Evolutionary conservation across 2,329 filamentous ascomycete species (phyloP).

Genomic region (Diplodia intermedia): DNA sequence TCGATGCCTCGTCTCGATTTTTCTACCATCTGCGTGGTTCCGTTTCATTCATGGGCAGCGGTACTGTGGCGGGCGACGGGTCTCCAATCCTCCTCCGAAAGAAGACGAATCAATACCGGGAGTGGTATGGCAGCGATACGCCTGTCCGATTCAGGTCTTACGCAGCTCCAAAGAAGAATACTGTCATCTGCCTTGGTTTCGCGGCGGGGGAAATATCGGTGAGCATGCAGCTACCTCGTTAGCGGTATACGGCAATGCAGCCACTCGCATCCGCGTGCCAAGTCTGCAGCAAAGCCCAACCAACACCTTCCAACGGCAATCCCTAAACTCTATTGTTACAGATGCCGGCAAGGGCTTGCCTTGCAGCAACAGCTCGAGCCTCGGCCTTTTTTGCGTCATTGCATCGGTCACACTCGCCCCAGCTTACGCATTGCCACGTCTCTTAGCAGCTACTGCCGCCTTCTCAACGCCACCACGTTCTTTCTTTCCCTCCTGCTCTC

Average conservation of each 20-base stretch:
- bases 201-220: constrained; percentile 26
- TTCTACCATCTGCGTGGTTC: background rate
- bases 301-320: background rate
- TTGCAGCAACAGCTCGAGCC: constrained; percentile 4
- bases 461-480: constrained; percentile 1
- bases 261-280: constrained; percentile 10
- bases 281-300: constrained; percentile 20
- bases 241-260: constrained; percentile 22
- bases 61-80: background rate
- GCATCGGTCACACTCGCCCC: constrained; percentile 19
- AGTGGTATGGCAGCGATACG: background rate
- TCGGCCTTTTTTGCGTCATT: constrained; percentile 21
- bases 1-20: background rate
- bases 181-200: constrained; percentile 9
- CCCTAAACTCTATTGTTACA: constrained; percentile 23
- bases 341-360: constrained; percentile 2
- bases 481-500: background rate
- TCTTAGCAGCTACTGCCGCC: constrained; percentile 5
- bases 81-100: background rate
- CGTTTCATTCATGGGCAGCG: background rate
- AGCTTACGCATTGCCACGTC: constrained; percentile 20
- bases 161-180: background rate
- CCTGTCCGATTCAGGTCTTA: background rate
- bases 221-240: constrained; percentile 16
- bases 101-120: background rate